Conservation (phyloP, 441 rosid genomes). For the Gossypium schwendimanii region DNA sequence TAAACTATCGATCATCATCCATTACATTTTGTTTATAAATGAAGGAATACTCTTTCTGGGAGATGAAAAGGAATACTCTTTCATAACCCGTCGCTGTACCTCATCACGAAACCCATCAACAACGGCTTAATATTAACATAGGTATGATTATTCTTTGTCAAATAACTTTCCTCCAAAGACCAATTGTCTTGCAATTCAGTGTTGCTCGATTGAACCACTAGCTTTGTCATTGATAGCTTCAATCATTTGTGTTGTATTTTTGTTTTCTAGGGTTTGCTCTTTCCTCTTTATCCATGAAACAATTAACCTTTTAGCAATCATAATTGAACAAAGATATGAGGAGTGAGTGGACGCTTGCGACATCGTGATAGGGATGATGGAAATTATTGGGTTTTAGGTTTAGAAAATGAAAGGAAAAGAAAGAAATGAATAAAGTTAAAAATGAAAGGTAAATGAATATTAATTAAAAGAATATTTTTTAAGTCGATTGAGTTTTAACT, state of each 20-base stretch:
- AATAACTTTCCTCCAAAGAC: constrained; percentile 28
- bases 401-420: too few species aligned
- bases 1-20: constrained; percentile 67
- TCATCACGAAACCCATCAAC: constrained; percentile 17
- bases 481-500: too few species aligned
- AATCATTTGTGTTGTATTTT: constrained; percentile 21
- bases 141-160: not conserved
- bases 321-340: too few species aligned
- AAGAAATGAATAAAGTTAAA: too few species aligned
- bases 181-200: constrained; percentile 21
- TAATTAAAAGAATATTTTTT: too few species aligned
- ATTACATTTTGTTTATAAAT: constrained; percentile 58
- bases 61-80: constrained; percentile 41
- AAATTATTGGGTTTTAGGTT: too few species aligned
- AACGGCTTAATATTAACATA: constrained; percentile 31
- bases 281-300: constrained; percentile 17
- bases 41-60: constrained; percentile 71
- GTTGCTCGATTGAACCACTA: constrained; percentile 27
- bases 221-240: constrained; percentile 17
- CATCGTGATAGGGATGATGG: too few species aligned
- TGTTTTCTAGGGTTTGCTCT: constrained; percentile 31
- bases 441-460: too few species aligned
- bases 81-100: not conserved
- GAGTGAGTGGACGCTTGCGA: too few species aligned
- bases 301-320: constrained; percentile 9